These are phyloP conservation scores for Pseudogymnoascus sp. DNA, from an alignment of 2,329 filamentous ascomycete species.

Conservation along the genomic window DNA sequence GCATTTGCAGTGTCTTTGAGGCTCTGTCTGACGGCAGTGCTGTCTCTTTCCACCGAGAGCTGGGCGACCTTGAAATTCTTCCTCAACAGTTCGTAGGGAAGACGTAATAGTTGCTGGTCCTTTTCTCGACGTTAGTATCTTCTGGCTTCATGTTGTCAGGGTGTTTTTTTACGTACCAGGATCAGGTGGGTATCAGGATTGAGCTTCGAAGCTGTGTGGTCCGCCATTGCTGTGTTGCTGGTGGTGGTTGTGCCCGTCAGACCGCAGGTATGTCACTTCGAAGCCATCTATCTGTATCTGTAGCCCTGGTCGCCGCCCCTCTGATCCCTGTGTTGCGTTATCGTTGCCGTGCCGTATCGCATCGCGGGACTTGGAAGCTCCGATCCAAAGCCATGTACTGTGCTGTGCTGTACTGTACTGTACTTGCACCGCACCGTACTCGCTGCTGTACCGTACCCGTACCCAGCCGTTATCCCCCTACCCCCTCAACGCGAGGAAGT, in stretches of 20 bases:
- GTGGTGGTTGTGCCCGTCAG: not conserved
- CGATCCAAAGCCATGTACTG: not conserved
- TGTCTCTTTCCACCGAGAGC: conserved; percentile 66
- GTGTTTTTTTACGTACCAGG: conserved; percentile 43
- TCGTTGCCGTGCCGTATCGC: conserved; percentile 4
- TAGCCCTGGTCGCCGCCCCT: conserved; percentile 1
- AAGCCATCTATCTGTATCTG: conserved; percentile 4
- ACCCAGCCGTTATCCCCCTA: not conserved
- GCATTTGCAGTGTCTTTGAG: conserved; percentile 58
- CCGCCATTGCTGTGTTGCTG: conserved; percentile 40
- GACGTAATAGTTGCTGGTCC: conserved; percentile 90
- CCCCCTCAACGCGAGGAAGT: not conserved
- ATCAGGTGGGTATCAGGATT: conserved; percentile 69
- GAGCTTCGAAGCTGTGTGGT: conserved; percentile 56
- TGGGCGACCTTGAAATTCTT: conserved; percentile 90
- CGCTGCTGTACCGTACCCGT: not conserved
- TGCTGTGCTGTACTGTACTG: not conserved
- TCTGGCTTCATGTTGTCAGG: conserved; percentile 3
- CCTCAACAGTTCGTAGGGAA: conserved; percentile 85
- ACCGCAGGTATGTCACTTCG: not conserved
- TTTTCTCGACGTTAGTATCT: conserved; percentile 29
- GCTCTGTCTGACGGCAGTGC: conserved; percentile 50
- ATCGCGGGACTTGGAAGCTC: not conserved
- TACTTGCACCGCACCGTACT: not conserved
- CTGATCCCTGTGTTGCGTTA: not conserved